These are phyloP conservation scores for Dryadomyces quercus-mongolicae DNA, from an alignment of 2,329 filamentous ascomycete species.

Conservation along the genomic window DNA sequence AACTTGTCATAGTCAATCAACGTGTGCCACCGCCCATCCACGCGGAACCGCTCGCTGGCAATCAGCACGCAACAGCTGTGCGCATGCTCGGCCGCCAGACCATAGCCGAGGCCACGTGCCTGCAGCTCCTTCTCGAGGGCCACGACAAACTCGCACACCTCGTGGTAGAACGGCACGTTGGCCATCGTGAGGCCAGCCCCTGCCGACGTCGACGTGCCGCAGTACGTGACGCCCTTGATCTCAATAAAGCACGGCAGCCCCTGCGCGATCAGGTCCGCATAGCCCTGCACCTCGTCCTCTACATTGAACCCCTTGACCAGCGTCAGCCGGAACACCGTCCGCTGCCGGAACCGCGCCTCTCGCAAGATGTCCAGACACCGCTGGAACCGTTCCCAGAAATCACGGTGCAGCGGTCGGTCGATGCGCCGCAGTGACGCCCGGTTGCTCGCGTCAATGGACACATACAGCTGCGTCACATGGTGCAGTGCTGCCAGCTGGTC, in stretches of 20 bases:
- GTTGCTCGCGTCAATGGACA: constrained; percentile 91
- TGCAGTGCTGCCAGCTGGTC: constrained; percentile 73
- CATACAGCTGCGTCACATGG: constrained; percentile 89
- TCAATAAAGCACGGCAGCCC: constrained; percentile 88
- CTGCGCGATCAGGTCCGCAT: constrained; percentile 76
- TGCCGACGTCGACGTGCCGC: constrained; percentile 75
- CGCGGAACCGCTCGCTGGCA: constrained; percentile 67
- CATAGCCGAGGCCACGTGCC: constrained; percentile 64
- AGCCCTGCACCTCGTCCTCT: constrained; percentile 82
- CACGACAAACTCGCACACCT: constrained; percentile 72
- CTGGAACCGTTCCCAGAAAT: constrained; percentile 96
- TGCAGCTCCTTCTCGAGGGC: constrained; percentile 59
- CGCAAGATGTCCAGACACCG: constrained; percentile 81
- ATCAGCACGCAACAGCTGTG: constrained; percentile 89
- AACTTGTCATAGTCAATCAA: constrained; percentile 83
- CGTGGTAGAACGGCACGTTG: constrained; percentile 92
- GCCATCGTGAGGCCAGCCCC: constrained; percentile 88
- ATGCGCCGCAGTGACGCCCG: constrained; percentile 78
- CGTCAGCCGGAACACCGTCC: constrained; percentile 88
- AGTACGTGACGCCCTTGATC: constrained; percentile 94
- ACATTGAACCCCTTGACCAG: constrained; percentile 98
- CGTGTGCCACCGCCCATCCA: constrained; percentile 76
- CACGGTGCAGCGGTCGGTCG: constrained; percentile 81
- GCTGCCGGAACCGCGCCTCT: constrained; percentile 70
- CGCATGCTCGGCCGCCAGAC: constrained; percentile 87